A percentile compares a stretch with the other conserved stretches of the same genome.
Evolutionary conservation across 345 rosid species (phyloP).

Genomic region (Murraya paniculata): DNA sequence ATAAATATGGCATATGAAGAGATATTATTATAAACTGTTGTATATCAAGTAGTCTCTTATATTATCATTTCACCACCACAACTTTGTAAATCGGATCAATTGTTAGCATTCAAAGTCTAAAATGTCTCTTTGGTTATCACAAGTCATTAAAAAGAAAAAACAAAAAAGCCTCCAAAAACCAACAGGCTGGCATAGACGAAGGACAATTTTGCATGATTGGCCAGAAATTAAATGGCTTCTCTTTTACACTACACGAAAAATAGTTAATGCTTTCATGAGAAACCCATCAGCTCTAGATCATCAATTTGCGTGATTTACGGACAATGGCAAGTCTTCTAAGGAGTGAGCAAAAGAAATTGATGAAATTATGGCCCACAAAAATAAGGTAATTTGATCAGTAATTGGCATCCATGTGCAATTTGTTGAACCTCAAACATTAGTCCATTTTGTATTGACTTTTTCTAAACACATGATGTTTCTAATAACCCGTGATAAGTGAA

Average conservation of each 20-base stretch:
- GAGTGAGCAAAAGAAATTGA: not conserved
- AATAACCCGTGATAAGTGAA: slow-evolving; percentile 3
- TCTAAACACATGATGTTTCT: not conserved
- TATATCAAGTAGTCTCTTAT: no score
- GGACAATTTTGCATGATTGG: not conserved
- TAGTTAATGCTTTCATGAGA: not conserved
- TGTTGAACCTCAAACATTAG: slow-evolving; percentile 1
- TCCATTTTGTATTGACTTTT: slow-evolving; percentile 16
- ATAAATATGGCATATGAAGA: no score
- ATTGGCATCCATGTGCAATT: slow-evolving; percentile 18
- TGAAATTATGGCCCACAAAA: slow-evolving; percentile 15
- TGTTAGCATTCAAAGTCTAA: not conserved
- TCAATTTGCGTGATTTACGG: slow-evolving; percentile 25
- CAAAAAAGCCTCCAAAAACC: not conserved
- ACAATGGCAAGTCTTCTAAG: not conserved
- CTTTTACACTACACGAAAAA: not conserved
- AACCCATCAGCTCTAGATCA: not conserved
- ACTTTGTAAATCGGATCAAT: not conserved
- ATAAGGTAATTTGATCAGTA: not conserved
- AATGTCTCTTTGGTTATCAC: not conserved
- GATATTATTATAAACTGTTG: no score
- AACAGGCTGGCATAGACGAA: not conserved
- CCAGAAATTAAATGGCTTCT: not conserved
- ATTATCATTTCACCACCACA: no score
- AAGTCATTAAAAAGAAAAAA: no score